Base-by-base conservation (phyloP, 2,329 filamentous ascomycete genomes). In the Gremmenia infestans region DNA sequence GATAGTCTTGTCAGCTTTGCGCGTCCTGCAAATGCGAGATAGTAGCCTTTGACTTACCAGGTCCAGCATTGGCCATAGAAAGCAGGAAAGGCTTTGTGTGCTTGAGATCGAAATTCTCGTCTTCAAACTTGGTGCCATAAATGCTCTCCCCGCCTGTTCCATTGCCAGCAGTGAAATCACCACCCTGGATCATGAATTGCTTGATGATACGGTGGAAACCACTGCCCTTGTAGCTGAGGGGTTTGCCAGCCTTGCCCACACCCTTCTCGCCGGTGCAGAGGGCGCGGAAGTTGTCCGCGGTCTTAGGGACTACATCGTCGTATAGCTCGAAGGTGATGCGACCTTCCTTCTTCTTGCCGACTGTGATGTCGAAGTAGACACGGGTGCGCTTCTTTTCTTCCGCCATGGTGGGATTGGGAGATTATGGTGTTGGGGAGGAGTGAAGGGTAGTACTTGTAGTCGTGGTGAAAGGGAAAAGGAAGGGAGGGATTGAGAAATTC, bases 121-220 rank as follows among this genome's bases (percentile, higher is more conserved):
- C 93, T 67, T 90, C 89, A 68, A 99, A 99, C 77, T 97, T 97
- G 72, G 88, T 88, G 69, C 93, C 93, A 71, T 97, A 99, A 73
- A 99, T 97, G 62, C 89, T 94, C 78, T 97, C 94, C 69, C 93
- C 93, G 62, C 93, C 93, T 25, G 93, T 97, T 63, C 93, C 94
- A 71, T 97, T 93, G 71, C 91, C 91, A 54, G 84, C 86, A 49
- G 93, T 99, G 73, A 99, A 99, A 74, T 97, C 94, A 74, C 94
- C 93, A 70, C 94, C 92, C 77, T 97, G 89, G 69, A 97, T 94
- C 93, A 99, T 97, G 76, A 99, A 99, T 68, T 89, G 83, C 80
- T 97, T 97, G 78, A 99, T 99, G 62, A 99, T 89, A 51, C 93
- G 89, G 79, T 99, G 93, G 80, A 99, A 97, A 66, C 78, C 79